Conservation (phyloP, 352 stramenopile genomes). For the Stephanocyclus meneghinianus region DNA sequence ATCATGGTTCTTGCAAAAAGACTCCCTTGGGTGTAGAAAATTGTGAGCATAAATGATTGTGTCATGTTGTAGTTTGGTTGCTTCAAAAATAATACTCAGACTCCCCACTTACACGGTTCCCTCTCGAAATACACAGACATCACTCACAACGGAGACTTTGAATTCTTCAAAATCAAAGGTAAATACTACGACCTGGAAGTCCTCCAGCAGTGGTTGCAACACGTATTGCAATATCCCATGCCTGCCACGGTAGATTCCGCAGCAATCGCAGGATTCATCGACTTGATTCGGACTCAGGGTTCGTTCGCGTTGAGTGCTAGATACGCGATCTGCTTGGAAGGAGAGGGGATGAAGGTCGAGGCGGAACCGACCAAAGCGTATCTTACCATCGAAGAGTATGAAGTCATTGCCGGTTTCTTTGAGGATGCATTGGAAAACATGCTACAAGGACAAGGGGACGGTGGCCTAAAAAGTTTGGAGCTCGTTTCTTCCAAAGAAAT, state of each 20-base stretch:
- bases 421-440: slow-evolving; percentile 56
- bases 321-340: slow-evolving; percentile 63
- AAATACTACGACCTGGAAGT: slow-evolving; percentile 69
- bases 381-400: slow-evolving; percentile 56
- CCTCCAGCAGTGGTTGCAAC: slow-evolving; percentile 67
- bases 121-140: slow-evolving; percentile 22
- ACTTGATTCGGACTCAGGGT: slow-evolving; percentile 67
- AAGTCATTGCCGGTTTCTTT: slow-evolving; percentile 60
- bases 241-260: slow-evolving; percentile 64
- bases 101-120: too few relatives aligned
- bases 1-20: background rate
- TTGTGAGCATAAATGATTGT: background rate
- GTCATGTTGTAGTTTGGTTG: too few relatives aligned
- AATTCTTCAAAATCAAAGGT: slow-evolving; percentile 72
- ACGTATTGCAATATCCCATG: slow-evolving; percentile 44
- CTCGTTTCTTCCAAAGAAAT: slow-evolving; percentile 17
- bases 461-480: slow-evolving; percentile 14
- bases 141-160: slow-evolving; percentile 82
- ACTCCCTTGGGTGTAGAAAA: slow-evolving; percentile 4
- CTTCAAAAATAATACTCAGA: too few relatives aligned
- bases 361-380: slow-evolving; percentile 31
- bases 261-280: slow-evolving; percentile 74
- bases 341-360: slow-evolving; percentile 38
- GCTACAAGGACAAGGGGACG: slow-evolving; percentile 9
- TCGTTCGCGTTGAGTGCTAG: slow-evolving; percentile 68